These are phyloP conservation scores for Lentinula edodes DNA, from an alignment of 768 basidiomycete species.

Conservation along the genomic window DNA sequence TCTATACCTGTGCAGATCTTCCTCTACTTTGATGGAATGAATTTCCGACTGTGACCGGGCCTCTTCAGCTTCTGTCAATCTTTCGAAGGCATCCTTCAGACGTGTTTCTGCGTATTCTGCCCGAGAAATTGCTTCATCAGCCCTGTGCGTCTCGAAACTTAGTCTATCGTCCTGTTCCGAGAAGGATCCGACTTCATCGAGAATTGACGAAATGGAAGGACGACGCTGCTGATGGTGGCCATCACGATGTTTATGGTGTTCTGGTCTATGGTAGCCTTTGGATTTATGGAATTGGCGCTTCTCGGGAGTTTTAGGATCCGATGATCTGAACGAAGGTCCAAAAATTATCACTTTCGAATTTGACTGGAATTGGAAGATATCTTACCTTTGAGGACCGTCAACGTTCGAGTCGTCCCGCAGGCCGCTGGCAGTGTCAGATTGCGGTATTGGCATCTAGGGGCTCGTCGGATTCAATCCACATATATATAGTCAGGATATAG, in stretches of 20 bases:
- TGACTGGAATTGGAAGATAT: background rate
- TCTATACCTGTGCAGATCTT: conserved; percentile 42
- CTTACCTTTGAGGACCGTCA: background rate
- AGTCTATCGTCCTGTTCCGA: conserved; percentile 32
- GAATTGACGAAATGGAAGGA: background rate
- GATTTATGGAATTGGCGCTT: background rate
- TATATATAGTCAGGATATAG: no score
- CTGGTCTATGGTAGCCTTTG: background rate
- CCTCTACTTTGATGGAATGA: conserved; percentile 19
- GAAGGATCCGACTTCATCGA: background rate
- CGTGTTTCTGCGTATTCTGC: conserved; percentile 48
- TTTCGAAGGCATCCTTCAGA: conserved; percentile 33
- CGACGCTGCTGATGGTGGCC: background rate
- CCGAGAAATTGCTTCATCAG: conserved; percentile 44
- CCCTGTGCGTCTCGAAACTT: conserved; percentile 50
- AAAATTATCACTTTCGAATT: background rate
- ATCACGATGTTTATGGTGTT: background rate
- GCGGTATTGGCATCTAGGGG: background rate
- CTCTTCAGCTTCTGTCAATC: conserved; percentile 34
- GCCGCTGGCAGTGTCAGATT: background rate
- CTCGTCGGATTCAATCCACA: background rate
- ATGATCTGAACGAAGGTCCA: background rate
- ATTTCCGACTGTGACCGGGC: conserved; percentile 31
- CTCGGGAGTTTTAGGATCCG: background rate
- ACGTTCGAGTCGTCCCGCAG: background rate